Percentiles rank a stretch among this genome's conserved stretches.
Evolutionary conservation across 2,329 filamentous ascomycete species (phyloP).

Genomic region (Mollisia scopiformis): DNA sequence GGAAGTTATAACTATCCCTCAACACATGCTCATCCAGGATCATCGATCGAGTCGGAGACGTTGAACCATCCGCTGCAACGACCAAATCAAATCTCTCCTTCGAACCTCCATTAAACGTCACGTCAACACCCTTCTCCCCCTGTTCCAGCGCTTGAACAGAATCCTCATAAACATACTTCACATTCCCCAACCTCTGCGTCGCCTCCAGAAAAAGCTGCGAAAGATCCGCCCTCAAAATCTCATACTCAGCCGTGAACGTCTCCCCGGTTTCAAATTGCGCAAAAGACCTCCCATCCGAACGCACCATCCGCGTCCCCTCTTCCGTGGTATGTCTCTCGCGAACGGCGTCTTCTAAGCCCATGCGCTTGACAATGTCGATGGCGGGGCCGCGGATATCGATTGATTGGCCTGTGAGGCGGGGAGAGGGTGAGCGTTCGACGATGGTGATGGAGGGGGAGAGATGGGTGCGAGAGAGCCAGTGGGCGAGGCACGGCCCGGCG

Average conservation of each 20-base stretch:
- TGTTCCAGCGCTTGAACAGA: slow-evolving; percentile 31
- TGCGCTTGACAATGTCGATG: slow-evolving; percentile 51
- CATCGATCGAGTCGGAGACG: slow-evolving; percentile 49
- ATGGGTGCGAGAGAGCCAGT: slow-evolving; percentile 51
- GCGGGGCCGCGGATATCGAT: slow-evolving; percentile 57
- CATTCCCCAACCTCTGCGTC: slow-evolving; percentile 30
- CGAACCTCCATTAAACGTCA: slow-evolving; percentile 14
- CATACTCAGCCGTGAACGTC: slow-evolving; percentile 46
- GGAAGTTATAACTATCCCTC: slow-evolving; percentile 24
- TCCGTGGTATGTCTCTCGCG: slow-evolving; percentile 47
- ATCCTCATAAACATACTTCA: slow-evolving; percentile 38
- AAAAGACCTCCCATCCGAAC: slow-evolving; percentile 40
- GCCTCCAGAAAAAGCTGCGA: slow-evolving; percentile 43
- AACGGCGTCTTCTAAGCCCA: slow-evolving; percentile 52
- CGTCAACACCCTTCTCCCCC: slow-evolving; percentile 36
- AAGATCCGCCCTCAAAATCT: slow-evolving; percentile 49
- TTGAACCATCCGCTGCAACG: slow-evolving; percentile 57
- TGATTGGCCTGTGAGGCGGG: slow-evolving; percentile 53
- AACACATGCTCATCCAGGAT: slow-evolving; percentile 41
- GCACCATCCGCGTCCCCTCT: slow-evolving; percentile 48
- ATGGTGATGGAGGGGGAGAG: slow-evolving; percentile 42
- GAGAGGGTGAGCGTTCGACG: slow-evolving; percentile 43
- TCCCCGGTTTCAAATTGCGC: slow-evolving; percentile 45
- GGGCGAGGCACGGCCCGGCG: slow-evolving; percentile 48
- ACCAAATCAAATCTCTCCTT: slow-evolving; percentile 47